Percentiles rank a stretch among this genome's conserved stretches.
These are phyloP conservation scores for Phellinidium pouzarii DNA, from an alignment of 1,284 basidiomycete species.

Conservation along the genomic window DNA sequence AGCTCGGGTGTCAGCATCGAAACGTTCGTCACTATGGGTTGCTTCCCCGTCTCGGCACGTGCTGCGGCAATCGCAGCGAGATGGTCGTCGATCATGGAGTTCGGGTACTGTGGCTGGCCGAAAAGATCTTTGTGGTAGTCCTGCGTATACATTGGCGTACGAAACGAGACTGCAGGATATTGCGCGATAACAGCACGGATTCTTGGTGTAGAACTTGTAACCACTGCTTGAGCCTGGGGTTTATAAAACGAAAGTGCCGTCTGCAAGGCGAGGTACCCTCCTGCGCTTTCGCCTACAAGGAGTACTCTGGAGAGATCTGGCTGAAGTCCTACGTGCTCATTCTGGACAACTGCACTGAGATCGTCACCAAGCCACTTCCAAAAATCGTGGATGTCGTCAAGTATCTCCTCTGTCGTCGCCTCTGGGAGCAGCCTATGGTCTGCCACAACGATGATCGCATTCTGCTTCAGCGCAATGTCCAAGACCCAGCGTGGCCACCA, in stretches of 20 bases:
- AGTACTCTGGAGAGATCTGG: slow-evolving; percentile 6
- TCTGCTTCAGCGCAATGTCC: slow-evolving; percentile 3
- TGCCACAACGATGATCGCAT: slow-evolving; percentile 8
- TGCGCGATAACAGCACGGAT: slow-evolving; percentile 1
- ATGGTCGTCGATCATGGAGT: slow-evolving; percentile 9
- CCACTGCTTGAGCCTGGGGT: neutral
- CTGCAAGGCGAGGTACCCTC: slow-evolving; percentile 14
- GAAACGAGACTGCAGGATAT: slow-evolving; percentile 8
- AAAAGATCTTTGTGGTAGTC: slow-evolving; percentile 10
- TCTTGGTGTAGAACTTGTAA: neutral
- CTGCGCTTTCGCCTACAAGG: slow-evolving; percentile 12
- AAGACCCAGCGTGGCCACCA: slow-evolving; percentile 10
- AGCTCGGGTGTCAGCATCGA: neutral
- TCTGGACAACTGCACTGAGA: neutral
- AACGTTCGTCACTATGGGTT: slow-evolving; percentile 7
- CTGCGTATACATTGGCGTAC: slow-evolving; percentile 8
- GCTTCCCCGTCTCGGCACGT: slow-evolving; percentile 1
- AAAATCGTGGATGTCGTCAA: slow-evolving; percentile 12
- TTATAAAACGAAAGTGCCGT: slow-evolving; percentile 9
- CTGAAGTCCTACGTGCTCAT: neutral
- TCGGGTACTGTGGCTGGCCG: slow-evolving; percentile 4
- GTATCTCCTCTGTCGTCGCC: slow-evolving; percentile 8
- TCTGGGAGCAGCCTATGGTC: slow-evolving; percentile 14
- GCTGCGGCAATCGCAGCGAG: slow-evolving; percentile 1
- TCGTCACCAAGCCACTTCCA: slow-evolving; percentile 9